phyloP scores from a whole-genome alignment of 352 stramenopile genomes.

The Phytophthora lateralis region DNA sequence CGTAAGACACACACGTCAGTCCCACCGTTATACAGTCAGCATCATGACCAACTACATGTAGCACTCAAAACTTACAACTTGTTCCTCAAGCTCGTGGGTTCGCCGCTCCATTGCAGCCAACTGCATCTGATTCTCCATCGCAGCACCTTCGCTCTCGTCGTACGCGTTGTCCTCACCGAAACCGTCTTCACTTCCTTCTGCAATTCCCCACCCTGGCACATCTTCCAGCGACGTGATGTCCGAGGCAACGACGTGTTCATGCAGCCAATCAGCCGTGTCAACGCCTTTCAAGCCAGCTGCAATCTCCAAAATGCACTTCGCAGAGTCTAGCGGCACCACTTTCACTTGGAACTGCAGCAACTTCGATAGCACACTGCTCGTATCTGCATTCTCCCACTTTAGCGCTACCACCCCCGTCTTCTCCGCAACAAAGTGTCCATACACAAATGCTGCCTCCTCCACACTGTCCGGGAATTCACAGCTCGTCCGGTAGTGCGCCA shows the following conservation, averaged over 20 bases:
- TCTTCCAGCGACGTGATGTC: constrained; percentile 26
- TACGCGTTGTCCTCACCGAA: constrained; percentile 9
- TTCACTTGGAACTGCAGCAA: constrained; percentile 39
- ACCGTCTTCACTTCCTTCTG: constrained; percentile 14
- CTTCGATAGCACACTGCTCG: constrained; percentile 52
- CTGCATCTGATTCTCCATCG: constrained; percentile 17
- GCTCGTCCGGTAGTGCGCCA: constrained; percentile 37
- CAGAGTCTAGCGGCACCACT: constrained; percentile 19
- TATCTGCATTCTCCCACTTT: constrained; percentile 53
- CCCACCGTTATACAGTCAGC: not conserved
- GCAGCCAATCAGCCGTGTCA: constrained; percentile 25
- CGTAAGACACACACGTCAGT: constrained; percentile 1
- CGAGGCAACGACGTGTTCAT: constrained; percentile 22
- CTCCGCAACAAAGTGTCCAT: constrained; percentile 37
- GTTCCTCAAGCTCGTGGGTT: constrained; percentile 37
- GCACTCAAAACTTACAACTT: constrained; percentile 45
- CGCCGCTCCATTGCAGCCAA: constrained; percentile 26
- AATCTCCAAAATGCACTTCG: constrained; percentile 14
- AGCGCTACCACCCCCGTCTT: constrained; percentile 34
- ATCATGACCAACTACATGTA: not conserved
- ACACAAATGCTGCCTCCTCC: constrained; percentile 15
- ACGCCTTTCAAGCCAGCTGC: constrained; percentile 12
- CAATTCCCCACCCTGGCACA: constrained; percentile 23
- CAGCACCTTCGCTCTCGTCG: constrained; percentile 14
- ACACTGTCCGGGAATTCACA: constrained; percentile 26